Evolutionary conservation across 2,329 filamentous ascomycete genomes (phyloP), one percentile per base, ranked within the genome.

Genomic region (Amylocarpus encephaloides): DNA sequence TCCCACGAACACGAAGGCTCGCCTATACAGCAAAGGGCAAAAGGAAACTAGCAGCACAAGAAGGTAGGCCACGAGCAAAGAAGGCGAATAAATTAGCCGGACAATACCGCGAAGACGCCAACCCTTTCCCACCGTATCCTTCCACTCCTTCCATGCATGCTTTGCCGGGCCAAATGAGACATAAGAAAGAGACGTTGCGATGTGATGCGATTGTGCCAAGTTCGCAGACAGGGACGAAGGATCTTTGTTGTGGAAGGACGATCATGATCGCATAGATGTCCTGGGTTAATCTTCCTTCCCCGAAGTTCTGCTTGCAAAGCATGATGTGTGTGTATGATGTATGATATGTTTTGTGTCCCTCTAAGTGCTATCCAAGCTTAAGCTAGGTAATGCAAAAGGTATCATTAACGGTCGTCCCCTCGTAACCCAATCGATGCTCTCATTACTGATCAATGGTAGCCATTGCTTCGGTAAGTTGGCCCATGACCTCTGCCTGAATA

Each of bases 401-500:
- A 50, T 55, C 34, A 44, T 49, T 11, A 47, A 35, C 48, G 43
- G 34, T 57, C 54, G 44, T 55, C 38, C 46, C 38, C 49, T 48
- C 40, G 35, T 50, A 11, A 32, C 38, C 9, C 36, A 39, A 48
- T 49, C 45, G 52, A 46, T 44, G 26, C 46, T 29, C 13, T 34
- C 36, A 36, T 22, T 13, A 18, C 6, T 18, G 47, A 50, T 64
- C 54, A 66, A 49, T 64, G 59, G 51, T 62, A 64, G 22, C 60
- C 60, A 43, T 62, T 64, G 40, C 61, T 64, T 39, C 55, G 54
- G 42, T 63, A 64, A 12, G 63, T 66, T 16, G 63, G 61, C 5
- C 62, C 62, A 2, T 62, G 38, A 33, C 64, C 63, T 29, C 65
- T 58, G 19, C 64, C 64, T 18, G 65, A 67, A 43, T 67, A 66